Evolutionary conservation across 2,329 filamentous ascomycete genomes (phyloP).

Genomic region (Fusarium chuoi): DNA sequence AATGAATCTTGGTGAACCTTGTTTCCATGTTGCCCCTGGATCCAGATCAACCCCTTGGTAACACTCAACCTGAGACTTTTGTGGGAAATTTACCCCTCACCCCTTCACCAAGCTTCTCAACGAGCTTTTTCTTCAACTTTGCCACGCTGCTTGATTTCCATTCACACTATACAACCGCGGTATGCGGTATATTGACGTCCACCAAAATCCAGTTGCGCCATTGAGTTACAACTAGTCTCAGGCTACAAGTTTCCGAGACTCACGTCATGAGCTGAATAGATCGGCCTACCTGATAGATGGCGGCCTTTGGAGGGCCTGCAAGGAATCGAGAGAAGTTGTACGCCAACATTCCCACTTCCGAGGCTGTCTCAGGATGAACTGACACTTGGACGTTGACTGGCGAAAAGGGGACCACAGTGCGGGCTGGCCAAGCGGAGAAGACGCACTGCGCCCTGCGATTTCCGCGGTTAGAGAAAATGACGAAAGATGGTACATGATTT

Average conservation of each 20-base stretch:
- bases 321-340: background rate
- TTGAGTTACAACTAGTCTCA: background rate
- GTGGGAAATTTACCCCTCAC: background rate
- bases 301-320: background rate
- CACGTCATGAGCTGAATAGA: background rate
- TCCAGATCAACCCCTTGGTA: background rate
- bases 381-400: accelerated
- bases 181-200: background rate
- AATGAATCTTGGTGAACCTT: background rate
- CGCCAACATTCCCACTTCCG: background rate
- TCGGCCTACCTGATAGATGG: conserved; percentile 1
- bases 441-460: accelerated
- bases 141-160: background rate
- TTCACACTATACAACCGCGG: too few relatives aligned
- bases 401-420: background rate
- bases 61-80: too few relatives aligned
- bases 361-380: background rate
- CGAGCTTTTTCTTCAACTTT: background rate
- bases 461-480: too few relatives aligned
- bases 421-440: background rate
- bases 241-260: accelerated
- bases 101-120: background rate
- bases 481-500: background rate
- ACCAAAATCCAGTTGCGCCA: too few relatives aligned
- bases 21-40: background rate